A percentile compares a stretch with the other conserved stretches of the same genome.
Evolutionary conservation across 1,139 yeast species (phyloP).

Genomic region (Suhomyces wounanorum): DNA sequence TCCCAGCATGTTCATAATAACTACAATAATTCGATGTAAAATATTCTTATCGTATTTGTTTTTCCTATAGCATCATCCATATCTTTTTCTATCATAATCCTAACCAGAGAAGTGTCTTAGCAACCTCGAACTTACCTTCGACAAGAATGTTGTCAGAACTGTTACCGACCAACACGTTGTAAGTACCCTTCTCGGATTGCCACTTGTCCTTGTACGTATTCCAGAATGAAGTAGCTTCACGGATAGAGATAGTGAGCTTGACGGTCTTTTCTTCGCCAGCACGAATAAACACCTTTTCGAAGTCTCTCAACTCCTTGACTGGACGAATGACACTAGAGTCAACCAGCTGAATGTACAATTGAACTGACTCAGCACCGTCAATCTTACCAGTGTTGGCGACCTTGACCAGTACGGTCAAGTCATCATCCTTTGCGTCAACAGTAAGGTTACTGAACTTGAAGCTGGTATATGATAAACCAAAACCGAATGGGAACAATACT

Average conservation of each 20-base stretch:
- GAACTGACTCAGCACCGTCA: slow-evolving; percentile 50
- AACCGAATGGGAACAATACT: slow-evolving; percentile 29
- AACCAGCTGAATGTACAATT: slow-evolving; percentile 44
- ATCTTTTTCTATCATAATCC: slow-evolving; percentile 13
- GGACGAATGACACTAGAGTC: slow-evolving; percentile 51
- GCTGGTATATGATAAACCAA: slow-evolving; percentile 28
- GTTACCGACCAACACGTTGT: slow-evolving; percentile 49
- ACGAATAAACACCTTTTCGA: slow-evolving; percentile 46
- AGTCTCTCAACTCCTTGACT: slow-evolving; percentile 58
- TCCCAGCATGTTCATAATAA: neutral
- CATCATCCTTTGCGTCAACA: slow-evolving; percentile 13
- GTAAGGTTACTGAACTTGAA: slow-evolving; percentile 20
- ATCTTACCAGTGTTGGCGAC: slow-evolving; percentile 45
- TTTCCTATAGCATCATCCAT: neutral
- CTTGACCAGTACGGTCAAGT: slow-evolving; percentile 30
- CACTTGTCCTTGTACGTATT: slow-evolving; percentile 50
- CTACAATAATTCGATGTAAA: neutral
- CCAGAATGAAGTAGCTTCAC: slow-evolving; percentile 58
- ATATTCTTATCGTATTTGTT: neutral
- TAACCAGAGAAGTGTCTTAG: slow-evolving; percentile 18
- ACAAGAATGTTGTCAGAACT: slow-evolving; percentile 28
- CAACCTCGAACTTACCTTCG: slow-evolving; percentile 15
- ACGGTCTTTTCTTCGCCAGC: slow-evolving; percentile 45
- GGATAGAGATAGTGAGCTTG: slow-evolving; percentile 35
- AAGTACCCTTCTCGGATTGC: slow-evolving; percentile 53